phyloP scores from a whole-genome alignment of 495 filamentous ascomycete genomes.

The Pyrenula aspistea region DNA sequence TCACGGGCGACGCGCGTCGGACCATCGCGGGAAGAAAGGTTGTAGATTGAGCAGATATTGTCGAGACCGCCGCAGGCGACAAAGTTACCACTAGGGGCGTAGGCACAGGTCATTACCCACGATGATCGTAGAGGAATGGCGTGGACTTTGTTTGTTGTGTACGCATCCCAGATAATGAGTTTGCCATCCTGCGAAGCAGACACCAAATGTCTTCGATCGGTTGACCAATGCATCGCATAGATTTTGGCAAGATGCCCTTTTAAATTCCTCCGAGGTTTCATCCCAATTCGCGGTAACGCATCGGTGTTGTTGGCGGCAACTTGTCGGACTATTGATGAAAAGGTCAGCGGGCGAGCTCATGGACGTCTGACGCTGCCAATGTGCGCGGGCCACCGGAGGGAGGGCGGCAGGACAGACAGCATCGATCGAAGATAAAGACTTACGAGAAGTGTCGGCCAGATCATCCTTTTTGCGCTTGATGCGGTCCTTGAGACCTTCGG shows the following conservation, averaged over 20 bases:
- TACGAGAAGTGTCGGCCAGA: slow-evolving; percentile 91
- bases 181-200: slow-evolving; percentile 98
- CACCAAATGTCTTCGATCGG: slow-evolving; percentile 92
- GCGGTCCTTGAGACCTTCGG: slow-evolving; percentile 92
- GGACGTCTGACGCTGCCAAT: neutral
- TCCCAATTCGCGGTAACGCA: slow-evolving; percentile 76
- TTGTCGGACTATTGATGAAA: slow-evolving; percentile 58
- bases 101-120: slow-evolving; percentile 99
- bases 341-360: slow-evolving; percentile 1
- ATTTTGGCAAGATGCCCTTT: slow-evolving; percentile 99
- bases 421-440: slow-evolving; percentile 27
- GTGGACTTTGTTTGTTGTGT: slow-evolving; percentile 99
- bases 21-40: slow-evolving; percentile 89
- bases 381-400: neutral
- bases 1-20: slow-evolving; percentile 94
- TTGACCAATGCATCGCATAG: slow-evolving; percentile 99
- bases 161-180: slow-evolving; percentile 99
- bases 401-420: neutral
- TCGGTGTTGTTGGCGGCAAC: slow-evolving; percentile 85
- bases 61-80: slow-evolving; percentile 97
- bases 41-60: slow-evolving; percentile 99
- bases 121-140: slow-evolving; percentile 97
- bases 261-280: slow-evolving; percentile 89
- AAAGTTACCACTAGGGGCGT: slow-evolving; percentile 95
- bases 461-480: slow-evolving; percentile 99